Evolutionary conservation across 805 yeast genomes (phyloP).

Genomic region (Yamadazyma nakazawae): DNA sequence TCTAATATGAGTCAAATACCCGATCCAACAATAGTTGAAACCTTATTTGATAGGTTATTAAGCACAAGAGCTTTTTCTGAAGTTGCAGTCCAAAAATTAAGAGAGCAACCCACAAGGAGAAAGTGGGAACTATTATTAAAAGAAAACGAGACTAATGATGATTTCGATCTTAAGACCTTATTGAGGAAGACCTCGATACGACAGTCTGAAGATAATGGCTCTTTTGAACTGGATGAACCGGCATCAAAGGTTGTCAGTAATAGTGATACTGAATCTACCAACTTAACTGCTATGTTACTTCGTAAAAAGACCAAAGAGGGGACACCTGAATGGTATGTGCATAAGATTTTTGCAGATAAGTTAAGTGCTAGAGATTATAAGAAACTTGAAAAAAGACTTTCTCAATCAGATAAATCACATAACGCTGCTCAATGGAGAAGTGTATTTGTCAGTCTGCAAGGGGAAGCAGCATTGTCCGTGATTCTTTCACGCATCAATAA

Average conservation of each 20-base stretch:
- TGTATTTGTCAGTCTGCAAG: constrained; percentile 37
- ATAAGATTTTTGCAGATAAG: constrained; percentile 33
- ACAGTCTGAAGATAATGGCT: neutral
- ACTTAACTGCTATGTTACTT: neutral
- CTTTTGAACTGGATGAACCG: neutral
- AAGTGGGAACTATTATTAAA: constrained; percentile 44
- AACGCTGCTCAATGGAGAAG: constrained; percentile 27
- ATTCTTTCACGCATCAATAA: constrained; percentile 36
- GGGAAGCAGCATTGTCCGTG: constrained; percentile 42
- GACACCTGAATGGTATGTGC: constrained; percentile 40
- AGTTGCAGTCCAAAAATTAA: constrained; percentile 29
- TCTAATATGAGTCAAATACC: constrained; percentile 36
- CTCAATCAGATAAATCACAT: constrained; percentile 18
- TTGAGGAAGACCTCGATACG: constrained; percentile 1
- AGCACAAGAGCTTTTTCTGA: constrained; percentile 36
- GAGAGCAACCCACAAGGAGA: constrained; percentile 31
- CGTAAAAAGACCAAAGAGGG: constrained; percentile 34
- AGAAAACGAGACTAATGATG: constrained; percentile 36
- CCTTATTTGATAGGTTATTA: constrained; percentile 37
- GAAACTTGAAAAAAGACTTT: constrained; percentile 32
- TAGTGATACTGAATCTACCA: constrained; percentile 11
- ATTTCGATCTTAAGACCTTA: constrained; percentile 31
- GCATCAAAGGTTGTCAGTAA: constrained; percentile 8
- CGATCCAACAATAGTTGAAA: constrained; percentile 32
- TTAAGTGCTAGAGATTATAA: constrained; percentile 31